phyloP scores from a whole-genome alignment of 2,329 filamentous ascomycete species.

The Diaporthe ampelina region DNA sequence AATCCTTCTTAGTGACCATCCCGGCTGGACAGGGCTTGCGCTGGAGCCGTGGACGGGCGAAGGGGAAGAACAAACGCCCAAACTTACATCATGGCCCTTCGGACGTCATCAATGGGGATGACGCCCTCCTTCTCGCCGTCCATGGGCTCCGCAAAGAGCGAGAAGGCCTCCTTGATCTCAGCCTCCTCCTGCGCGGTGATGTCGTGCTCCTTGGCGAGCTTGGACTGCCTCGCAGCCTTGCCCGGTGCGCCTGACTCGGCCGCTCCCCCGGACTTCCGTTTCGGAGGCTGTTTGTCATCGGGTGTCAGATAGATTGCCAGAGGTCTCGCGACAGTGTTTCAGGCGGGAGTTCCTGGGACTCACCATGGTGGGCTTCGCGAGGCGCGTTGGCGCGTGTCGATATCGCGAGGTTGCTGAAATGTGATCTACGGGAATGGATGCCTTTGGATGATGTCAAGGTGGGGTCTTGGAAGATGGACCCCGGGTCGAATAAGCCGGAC shows the following conservation, averaged over 20 bases:
- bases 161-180: constrained; percentile 92
- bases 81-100: constrained; percentile 79
- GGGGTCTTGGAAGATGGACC: constrained; percentile 10
- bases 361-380: constrained; percentile 36
- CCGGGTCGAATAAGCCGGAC: not conserved
- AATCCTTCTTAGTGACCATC: too few species aligned
- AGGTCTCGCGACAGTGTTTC: not conserved
- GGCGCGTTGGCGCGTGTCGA: constrained; percentile 35
- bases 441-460: constrained; percentile 40
- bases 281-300: constrained; percentile 60
- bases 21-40: too few species aligned
- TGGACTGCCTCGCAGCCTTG: constrained; percentile 75
- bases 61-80: not conserved
- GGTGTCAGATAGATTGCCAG: not conserved
- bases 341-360: not conserved
- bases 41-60: too few species aligned
- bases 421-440: not conserved
- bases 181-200: constrained; percentile 86
- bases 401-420: not conserved
- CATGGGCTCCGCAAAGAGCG: constrained; percentile 81
- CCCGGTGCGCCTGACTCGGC: constrained; percentile 46
- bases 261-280: constrained; percentile 60
- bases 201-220: constrained; percentile 92
- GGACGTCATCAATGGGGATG: constrained; percentile 76
- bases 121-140: constrained; percentile 81